A percentile compares a stretch with the other conserved stretches of the same genome.
Evolutionary conservation across 208 protist genomes (phyloP).

Genomic region (Acanthamoeba sp.): DNA sequence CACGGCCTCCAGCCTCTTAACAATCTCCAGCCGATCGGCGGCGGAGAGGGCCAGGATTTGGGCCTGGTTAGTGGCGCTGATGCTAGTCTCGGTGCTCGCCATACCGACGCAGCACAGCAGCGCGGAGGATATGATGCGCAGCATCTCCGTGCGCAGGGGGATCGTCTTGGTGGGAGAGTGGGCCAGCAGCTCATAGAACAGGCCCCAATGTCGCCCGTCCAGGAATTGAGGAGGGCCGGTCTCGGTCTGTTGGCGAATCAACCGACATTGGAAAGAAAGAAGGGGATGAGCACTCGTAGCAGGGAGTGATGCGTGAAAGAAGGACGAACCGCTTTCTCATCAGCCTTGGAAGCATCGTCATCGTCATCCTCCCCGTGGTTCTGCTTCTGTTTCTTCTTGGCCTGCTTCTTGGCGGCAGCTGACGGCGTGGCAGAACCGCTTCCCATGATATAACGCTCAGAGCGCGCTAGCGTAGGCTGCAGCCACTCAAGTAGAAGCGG

Average conservation of each 20-base stretch:
- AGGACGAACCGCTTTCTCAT: neutral
- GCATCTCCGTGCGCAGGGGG: conserved; percentile 48
- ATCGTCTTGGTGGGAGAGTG: neutral
- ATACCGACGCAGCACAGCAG: conserved; percentile 14
- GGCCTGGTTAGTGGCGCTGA: neutral
- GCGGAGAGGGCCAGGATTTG: neutral
- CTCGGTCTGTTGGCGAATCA: neutral
- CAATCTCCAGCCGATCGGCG: neutral
- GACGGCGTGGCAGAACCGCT: neutral
- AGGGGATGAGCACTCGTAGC: neutral
- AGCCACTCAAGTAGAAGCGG: conserved; percentile 47
- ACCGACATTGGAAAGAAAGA: neutral
- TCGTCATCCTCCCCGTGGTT: neutral
- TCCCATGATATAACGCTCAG: conserved; percentile 42
- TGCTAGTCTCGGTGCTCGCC: neutral
- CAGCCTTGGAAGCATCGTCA: neutral
- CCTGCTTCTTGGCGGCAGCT: neutral
- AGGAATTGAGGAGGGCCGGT: conserved; percentile 29
- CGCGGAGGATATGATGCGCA: conserved; percentile 26
- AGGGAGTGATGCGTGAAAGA: neutral
- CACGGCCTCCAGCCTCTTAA: neutral
- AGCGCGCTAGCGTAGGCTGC: conserved; percentile 38
- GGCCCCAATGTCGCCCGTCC: conserved; percentile 27
- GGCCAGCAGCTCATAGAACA: conserved; percentile 42
- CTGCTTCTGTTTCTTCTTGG: conserved; percentile 60